Evolutionary conservation across 1,284 basidiomycete species (phyloP), one percentile per base, ranked within the genome.

Genomic region (Cutaneotrichosporon cyanovorans): DNA sequence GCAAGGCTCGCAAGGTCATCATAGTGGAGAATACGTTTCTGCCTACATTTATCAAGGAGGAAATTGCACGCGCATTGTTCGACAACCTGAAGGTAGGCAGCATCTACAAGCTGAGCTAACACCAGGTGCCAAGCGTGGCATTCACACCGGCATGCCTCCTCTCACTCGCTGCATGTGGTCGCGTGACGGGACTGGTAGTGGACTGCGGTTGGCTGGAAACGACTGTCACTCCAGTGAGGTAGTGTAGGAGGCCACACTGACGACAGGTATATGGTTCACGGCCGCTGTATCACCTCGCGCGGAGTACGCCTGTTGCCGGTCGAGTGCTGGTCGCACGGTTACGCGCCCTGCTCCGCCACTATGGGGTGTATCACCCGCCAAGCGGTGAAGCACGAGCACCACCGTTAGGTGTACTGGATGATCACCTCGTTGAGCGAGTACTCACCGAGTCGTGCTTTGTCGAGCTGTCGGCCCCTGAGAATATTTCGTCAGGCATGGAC

Each of bases 141-240:
- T 97, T 97, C 69, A 85, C 85, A 0, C 84, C 87, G 8, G 84
- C 87, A 48, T 87, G 88, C 58, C 72, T 97, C 1, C 77, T 95
- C 10, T 79, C 88, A 1, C 73, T 97, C 14, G 76, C 95, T 46
- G 83, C 90, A 1, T 80, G 83, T 2, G 93, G 95, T 4, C 76
- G 86, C 48, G 85, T 90, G 55, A 91, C 89, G 0, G 93, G 92
- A 1, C 78, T 98, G 7, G 92, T 97, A 0, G 75, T 98, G 2
- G 91, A 97, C 60, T 83, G 83, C 55, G 95, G 93, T 0, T 83
- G 92, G 65, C 77, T 93, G 2, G 91, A 98, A 68, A 85, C 90
- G 0, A 84, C 83, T 3, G 81, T 83, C 8, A 77, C 93, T 34
- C 90, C 93, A 0, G 92, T 93, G n/a, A 61, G 46, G 85, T 74